Conservation (phyloP, 495 filamentous ascomycete species). For the Pyrenopolyporus hunteri region DNA sequence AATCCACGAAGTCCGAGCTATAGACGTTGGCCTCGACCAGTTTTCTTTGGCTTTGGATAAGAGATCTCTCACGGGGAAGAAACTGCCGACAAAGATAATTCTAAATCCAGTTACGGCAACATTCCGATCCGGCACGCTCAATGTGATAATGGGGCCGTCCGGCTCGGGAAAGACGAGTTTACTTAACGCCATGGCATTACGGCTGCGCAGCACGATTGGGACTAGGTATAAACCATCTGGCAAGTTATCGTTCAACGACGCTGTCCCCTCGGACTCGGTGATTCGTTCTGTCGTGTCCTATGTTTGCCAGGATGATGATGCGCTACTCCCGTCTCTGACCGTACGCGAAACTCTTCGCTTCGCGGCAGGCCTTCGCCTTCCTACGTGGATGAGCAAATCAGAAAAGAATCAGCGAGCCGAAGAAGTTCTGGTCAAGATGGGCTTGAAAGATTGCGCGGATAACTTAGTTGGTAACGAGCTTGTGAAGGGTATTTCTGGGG, state of each 20-base stretch:
- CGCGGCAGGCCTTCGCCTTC: constrained; percentile 70
- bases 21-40: constrained; percentile 65
- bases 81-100: constrained; percentile 60
- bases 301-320: constrained; percentile 78
- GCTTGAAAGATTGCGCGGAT: constrained; percentile 77
- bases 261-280: constrained; percentile 66
- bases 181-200: constrained; percentile 69
- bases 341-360: constrained; percentile 75
- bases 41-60: constrained; percentile 70
- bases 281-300: constrained; percentile 74
- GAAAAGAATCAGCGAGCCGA: constrained; percentile 71
- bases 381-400: constrained; percentile 65
- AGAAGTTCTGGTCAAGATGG: constrained; percentile 73
- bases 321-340: constrained; percentile 72
- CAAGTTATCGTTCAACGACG: constrained; percentile 69
- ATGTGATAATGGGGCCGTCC: constrained; percentile 80
- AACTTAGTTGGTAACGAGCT: constrained; percentile 73
- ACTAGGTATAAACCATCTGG: constrained; percentile 63
- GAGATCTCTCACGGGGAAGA: constrained; percentile 51
- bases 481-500: constrained; percentile 77
- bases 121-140: constrained; percentile 67
- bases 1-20: constrained; percentile 57
- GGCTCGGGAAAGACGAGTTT: constrained; percentile 76
- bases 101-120: constrained; percentile 65
- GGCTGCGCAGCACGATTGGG: constrained; percentile 61